phyloP scores from a whole-genome alignment of 768 basidiomycete species.

The Atractiella rhizophila region DNA sequence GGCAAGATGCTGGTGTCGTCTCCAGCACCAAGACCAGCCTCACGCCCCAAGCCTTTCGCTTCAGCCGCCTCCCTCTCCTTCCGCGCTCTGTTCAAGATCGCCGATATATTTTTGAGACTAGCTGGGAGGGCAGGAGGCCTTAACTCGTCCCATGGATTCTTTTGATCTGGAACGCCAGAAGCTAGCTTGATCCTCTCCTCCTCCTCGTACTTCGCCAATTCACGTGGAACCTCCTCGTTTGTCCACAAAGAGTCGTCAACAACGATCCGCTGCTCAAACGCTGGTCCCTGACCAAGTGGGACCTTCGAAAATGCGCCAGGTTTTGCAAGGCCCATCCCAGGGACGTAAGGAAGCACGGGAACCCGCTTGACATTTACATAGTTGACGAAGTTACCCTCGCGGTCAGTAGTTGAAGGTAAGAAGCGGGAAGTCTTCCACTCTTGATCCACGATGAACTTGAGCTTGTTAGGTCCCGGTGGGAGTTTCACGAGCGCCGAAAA shows the following conservation, averaged over 20 bases:
- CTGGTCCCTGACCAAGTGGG: background rate
- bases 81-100: too few relatives aligned
- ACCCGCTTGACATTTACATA: slow-evolving; percentile 51
- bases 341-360: too few relatives aligned
- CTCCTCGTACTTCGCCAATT: too few relatives aligned
- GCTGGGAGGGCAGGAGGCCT: too few relatives aligned
- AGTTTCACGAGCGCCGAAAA: slow-evolving; percentile 25
- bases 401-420: slow-evolving; percentile 70
- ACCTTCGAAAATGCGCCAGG: background rate
- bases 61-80: background rate
- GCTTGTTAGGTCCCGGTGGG: slow-evolving; percentile 69
- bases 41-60: slow-evolving; percentile 6
- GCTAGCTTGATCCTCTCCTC: too few relatives aligned
- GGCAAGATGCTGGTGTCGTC: slow-evolving; percentile 80
- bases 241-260: too few relatives aligned
- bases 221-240: too few relatives aligned
- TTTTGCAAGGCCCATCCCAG: background rate
- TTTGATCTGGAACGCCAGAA: too few relatives aligned
- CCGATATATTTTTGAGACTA: too few relatives aligned
- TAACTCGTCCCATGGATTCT: too few relatives aligned
- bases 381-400: slow-evolving; percentile 68
- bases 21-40: too few relatives aligned
- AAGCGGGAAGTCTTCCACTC: slow-evolving; percentile 38
- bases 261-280: too few relatives aligned
- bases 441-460: slow-evolving; percentile 85